These are phyloP conservation scores for Entophlyctis luteolus DNA, from an alignment of 192 early-diverging fungal genomes.

Conservation along the genomic window DNA sequence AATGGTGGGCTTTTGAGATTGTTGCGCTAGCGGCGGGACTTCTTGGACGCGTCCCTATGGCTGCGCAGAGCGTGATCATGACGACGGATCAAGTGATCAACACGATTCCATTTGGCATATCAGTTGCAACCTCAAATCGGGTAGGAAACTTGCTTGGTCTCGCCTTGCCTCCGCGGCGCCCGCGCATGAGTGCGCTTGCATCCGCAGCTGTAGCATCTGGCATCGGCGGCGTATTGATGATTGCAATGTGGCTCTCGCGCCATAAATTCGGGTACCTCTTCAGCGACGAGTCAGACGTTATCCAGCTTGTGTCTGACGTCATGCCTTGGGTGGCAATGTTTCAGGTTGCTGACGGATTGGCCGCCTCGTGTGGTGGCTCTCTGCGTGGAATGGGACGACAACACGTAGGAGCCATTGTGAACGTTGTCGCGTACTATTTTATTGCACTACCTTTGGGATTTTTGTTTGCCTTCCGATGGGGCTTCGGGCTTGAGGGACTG, in stretches of 20 bases:
- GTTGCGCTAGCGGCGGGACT: slow-evolving; percentile 60
- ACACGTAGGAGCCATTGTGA: slow-evolving; percentile 53
- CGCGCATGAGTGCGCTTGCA: background rate
- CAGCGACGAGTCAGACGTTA: slow-evolving; percentile 65
- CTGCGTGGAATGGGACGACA: slow-evolving; percentile 74
- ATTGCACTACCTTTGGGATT: slow-evolving; percentile 11
- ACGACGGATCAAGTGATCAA: slow-evolving; percentile 69
- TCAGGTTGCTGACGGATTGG: slow-evolving; percentile 46
- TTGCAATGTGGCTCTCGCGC: background rate
- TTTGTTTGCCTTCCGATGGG: no score
- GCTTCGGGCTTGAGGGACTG: no score
- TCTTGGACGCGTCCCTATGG: slow-evolving; percentile 70
- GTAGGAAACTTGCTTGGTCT: slow-evolving; percentile 48
- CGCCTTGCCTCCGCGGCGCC: background rate
- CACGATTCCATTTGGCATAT: slow-evolving; percentile 73
- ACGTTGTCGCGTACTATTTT: slow-evolving; percentile 27
- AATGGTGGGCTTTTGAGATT: slow-evolving; percentile 60
- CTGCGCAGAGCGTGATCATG: slow-evolving; percentile 73
- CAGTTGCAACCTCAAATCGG: slow-evolving; percentile 74
- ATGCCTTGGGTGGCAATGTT: slow-evolving; percentile 72
- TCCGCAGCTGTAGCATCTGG: background rate
- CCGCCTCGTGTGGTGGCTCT: slow-evolving; percentile 48
- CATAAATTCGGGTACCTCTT: slow-evolving; percentile 50
- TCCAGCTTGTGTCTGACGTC: slow-evolving; percentile 64
- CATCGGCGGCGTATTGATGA: background rate